These are phyloP conservation scores for Lactarius evosmus DNA, from an alignment of 768 basidiomycete species.

Conservation along the genomic window DNA sequence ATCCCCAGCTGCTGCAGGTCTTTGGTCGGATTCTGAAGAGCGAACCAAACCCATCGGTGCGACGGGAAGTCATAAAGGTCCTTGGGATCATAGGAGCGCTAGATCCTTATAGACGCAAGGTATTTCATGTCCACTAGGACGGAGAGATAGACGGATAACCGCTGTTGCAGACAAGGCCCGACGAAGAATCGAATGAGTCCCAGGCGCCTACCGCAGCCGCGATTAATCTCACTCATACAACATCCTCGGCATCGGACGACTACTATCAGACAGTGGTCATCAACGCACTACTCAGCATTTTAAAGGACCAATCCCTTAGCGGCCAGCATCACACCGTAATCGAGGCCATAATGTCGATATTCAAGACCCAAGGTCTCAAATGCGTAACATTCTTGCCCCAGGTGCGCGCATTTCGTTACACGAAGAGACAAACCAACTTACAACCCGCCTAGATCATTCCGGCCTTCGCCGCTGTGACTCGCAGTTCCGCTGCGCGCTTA, in stretches of 20 bases:
- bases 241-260: constrained; percentile 75
- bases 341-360: constrained; percentile 98
- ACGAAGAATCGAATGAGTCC: constrained; percentile 54
- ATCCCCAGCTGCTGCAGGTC: constrained; percentile 85
- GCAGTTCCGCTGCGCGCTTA: constrained; percentile 71
- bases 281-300: constrained; percentile 75
- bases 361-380: constrained; percentile 96
- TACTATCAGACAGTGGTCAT: constrained; percentile 98
- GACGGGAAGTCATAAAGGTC: constrained; percentile 90
- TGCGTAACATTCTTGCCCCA: constrained; percentile 94
- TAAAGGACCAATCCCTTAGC: constrained; percentile 85
- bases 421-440: neutral
- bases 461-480: constrained; percentile 86
- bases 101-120: constrained; percentile 94
- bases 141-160: constrained; percentile 1
- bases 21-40: constrained; percentile 82
- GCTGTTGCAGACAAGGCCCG: constrained; percentile 48
- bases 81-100: constrained; percentile 94
- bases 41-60: constrained; percentile 65
- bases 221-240: constrained; percentile 62
- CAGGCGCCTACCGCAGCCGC: constrained; percentile 58
- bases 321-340: constrained; percentile 90
- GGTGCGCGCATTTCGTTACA: constrained; percentile 40
- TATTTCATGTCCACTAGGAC: constrained; percentile 34
- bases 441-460: constrained; percentile 71